Conservation (phyloP, 2,329 filamentous ascomycete genomes). For the Albifimbria verrucaria region DNA sequence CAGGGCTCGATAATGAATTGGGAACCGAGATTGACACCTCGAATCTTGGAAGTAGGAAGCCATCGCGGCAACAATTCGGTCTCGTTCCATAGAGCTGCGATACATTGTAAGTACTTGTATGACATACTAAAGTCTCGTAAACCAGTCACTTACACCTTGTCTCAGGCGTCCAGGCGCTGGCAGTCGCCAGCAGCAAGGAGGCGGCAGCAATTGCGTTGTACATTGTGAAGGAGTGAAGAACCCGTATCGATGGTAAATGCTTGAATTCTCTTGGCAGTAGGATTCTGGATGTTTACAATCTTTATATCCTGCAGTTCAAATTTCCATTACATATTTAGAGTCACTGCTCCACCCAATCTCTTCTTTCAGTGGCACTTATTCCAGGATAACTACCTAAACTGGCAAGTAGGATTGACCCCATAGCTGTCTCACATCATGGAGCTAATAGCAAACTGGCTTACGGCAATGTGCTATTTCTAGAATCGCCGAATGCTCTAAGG, state of each 20-base stretch:
- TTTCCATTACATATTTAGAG: no score
- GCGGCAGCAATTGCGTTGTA: slow-evolving; percentile 8
- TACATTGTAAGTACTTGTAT: neutral
- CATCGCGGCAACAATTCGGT: slow-evolving; percentile 10
- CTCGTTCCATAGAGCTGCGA: slow-evolving; percentile 2
- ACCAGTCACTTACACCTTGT: slow-evolving; percentile 1
- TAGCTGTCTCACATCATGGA: neutral
- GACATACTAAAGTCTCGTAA: no score
- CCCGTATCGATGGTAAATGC: no score
- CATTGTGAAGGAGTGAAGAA: neutral
- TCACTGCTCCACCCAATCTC: no score
- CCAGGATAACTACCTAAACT: neutral
- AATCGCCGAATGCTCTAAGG: neutral
- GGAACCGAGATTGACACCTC: slow-evolving; percentile 22
- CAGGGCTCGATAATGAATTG: slow-evolving; percentile 24
- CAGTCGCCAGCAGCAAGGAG: slow-evolving; percentile 5
- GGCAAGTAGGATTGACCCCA: neutral
- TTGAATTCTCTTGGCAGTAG: no score
- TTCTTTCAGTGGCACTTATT: no score
- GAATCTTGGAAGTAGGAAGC: slow-evolving; percentile 14
- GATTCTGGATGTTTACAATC: no score
- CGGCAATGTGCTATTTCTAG: neutral
- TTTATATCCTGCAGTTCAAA: no score
- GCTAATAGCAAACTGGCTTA: neutral
- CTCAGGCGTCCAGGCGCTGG: slow-evolving; percentile 8